These are phyloP conservation scores for Asterophora parasitica DNA, from an alignment of 768 basidiomycete species.

Conservation along the genomic window DNA sequence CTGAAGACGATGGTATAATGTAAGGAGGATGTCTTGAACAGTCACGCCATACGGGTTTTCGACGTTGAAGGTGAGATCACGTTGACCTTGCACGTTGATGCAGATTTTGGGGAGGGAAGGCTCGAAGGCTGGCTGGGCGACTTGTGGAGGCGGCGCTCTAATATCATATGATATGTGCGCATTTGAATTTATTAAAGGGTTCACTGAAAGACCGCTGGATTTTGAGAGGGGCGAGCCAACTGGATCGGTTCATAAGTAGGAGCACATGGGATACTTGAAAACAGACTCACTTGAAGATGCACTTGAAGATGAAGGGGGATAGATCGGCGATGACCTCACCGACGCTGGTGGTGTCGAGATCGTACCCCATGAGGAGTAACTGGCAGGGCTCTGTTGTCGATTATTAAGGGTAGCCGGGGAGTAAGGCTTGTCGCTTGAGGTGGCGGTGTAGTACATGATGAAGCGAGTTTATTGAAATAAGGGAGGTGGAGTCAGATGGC, in stretches of 20 bases:
- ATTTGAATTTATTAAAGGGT: background rate
- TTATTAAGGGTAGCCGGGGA: background rate
- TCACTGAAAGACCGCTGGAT: background rate
- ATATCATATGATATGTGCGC: slow-evolving; percentile 3
- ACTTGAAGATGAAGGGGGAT: too few relatives aligned
- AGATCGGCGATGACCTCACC: background rate
- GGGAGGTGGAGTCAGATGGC: background rate
- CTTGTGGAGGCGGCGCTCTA: background rate
- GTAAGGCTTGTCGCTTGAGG: background rate
- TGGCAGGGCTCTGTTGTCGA: background rate
- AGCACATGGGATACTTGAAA: background rate
- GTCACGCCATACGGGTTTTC: slow-evolving; percentile 1
- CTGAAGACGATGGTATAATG: background rate
- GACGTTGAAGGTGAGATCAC: slow-evolving; percentile 1
- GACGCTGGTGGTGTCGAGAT: background rate
- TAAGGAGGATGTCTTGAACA: background rate
- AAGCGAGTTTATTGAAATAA: background rate
- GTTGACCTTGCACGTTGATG: background rate
- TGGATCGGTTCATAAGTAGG: background rate
- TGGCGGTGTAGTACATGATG: background rate
- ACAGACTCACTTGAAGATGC: background rate
- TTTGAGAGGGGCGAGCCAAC: background rate
- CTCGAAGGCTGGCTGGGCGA: background rate
- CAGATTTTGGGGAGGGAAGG: background rate
- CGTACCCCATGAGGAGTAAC: slow-evolving; percentile 5